Percentiles rank a stretch among this genome's conserved stretches.
Evolutionary conservation across 257 asterid species (phyloP).

Genomic region (Solanum habrochaites): DNA sequence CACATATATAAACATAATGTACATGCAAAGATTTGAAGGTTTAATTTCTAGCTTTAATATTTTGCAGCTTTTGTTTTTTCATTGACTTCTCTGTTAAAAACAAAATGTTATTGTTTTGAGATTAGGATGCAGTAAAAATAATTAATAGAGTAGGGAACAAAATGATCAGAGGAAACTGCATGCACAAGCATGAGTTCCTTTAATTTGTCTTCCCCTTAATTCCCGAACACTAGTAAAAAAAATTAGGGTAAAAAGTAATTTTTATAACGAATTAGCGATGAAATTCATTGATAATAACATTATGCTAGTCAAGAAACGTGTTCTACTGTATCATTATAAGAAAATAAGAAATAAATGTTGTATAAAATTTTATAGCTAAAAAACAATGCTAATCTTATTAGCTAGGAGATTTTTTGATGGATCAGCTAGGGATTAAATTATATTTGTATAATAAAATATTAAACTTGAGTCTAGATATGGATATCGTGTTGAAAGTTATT

Average conservation of each 20-base stretch:
- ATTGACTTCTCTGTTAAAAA: not conserved
- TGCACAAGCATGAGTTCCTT: not conserved
- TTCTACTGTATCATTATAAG: not conserved
- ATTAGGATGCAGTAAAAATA: not conserved
- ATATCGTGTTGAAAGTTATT: not conserved
- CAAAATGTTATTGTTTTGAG: not conserved
- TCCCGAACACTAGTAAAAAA: not conserved
- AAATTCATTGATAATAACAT: not conserved
- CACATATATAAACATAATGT: not conserved
- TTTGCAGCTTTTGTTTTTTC: not conserved
- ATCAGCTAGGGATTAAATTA: too few relatives aligned
- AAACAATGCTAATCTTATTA: too few relatives aligned
- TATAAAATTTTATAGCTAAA: too few relatives aligned
- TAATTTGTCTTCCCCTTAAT: not conserved
- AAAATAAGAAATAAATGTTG: too few relatives aligned
- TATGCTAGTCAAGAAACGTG: not conserved
- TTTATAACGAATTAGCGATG: not conserved
- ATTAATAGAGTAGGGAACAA: slow-evolving; percentile 17
- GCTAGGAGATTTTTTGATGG: too few relatives aligned
- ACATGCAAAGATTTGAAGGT: not conserved
- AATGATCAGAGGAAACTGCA: slow-evolving; percentile 11
- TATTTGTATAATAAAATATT: not conserved
- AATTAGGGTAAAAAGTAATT: not conserved
- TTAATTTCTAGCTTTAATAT: not conserved
- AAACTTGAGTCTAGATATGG: not conserved